Percentiles rank a stretch among this genome's conserved stretches.
phyloP scores from a whole-genome alignment of 257 asterid genomes.

The Solanum commersonii region DNA sequence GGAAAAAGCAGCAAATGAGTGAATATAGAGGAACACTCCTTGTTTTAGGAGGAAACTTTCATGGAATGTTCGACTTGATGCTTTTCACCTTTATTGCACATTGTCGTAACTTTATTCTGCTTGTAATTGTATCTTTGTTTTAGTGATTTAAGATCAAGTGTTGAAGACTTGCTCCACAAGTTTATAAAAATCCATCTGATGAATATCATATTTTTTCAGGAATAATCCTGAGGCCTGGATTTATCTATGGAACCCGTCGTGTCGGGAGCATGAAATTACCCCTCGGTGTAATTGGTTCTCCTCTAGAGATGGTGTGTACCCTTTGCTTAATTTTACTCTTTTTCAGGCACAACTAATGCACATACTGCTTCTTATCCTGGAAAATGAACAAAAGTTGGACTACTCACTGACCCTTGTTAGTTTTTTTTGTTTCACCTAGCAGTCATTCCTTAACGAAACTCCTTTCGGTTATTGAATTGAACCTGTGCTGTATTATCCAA shows the following conservation, averaged over 20 bases:
- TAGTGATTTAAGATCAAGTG: background rate
- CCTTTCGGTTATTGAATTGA: background rate
- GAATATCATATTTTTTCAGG: slow-evolving; percentile 32
- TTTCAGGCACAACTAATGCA: background rate
- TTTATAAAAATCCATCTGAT: background rate
- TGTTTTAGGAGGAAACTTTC: background rate
- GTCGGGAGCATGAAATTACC: slow-evolving; percentile 87
- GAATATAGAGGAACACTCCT: background rate
- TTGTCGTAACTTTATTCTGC: background rate
- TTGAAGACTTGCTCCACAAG: background rate
- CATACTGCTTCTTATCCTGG: background rate
- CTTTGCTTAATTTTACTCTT: background rate
- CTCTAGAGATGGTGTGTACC: slow-evolving; percentile 63
- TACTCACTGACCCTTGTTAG: background rate
- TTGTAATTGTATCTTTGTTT: background rate
- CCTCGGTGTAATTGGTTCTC: slow-evolving; percentile 83
- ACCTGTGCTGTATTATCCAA: background rate
- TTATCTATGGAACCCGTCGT: slow-evolving; percentile 83
- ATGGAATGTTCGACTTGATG: background rate
- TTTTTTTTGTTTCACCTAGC: background rate
- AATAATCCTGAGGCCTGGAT: slow-evolving; percentile 90
- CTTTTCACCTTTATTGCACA: background rate
- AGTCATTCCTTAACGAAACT: background rate
- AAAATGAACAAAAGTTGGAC: background rate
- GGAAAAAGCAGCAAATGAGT: background rate